Evolutionary conservation across 2,329 filamentous ascomycete species (phyloP).

Genomic region (Coleophoma eucalyptorum): DNA sequence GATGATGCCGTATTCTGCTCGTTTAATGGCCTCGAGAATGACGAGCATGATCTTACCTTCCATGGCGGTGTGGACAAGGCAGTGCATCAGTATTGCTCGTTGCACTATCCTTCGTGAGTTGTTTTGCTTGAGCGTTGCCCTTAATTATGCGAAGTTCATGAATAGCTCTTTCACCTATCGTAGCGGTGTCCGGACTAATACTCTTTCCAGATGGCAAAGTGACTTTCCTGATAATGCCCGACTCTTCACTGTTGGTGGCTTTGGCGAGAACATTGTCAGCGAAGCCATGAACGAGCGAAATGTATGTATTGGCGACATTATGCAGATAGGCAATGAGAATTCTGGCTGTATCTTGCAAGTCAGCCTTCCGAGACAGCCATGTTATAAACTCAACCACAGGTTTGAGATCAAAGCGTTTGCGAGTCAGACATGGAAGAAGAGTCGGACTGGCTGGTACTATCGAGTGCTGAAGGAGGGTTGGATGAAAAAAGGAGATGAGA

Average conservation of each 20-base stretch:
- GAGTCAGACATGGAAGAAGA: slow-evolving; percentile 48
- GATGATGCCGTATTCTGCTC: slow-evolving; percentile 12
- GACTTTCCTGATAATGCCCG: slow-evolving; percentile 48
- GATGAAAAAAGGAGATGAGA: slow-evolving; percentile 52
- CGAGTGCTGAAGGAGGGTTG: slow-evolving; percentile 52
- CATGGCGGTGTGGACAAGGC: slow-evolving; percentile 64
- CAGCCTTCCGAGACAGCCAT: slow-evolving; percentile 58
- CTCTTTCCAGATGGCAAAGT: slow-evolving; percentile 38
- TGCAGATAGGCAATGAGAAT: slow-evolving; percentile 42
- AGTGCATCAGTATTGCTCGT: slow-evolving; percentile 51
- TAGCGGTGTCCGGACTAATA: not conserved
- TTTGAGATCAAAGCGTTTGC: slow-evolving; percentile 62
- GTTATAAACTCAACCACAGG: slow-evolving; percentile 66
- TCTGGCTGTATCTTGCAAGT: slow-evolving; percentile 48
- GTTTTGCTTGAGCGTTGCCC: not conserved
- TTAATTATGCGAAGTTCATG: no score
- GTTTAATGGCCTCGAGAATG: slow-evolving; percentile 45
- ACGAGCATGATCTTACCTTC: slow-evolving; percentile 59
- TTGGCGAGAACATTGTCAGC: slow-evolving; percentile 62
- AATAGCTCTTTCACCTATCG: no score
- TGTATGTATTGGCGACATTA: slow-evolving; percentile 60
- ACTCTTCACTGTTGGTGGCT: slow-evolving; percentile 52
- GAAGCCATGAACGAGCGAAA: slow-evolving; percentile 56
- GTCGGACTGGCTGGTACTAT: slow-evolving; percentile 65
- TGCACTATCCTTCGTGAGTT: slow-evolving; percentile 44